Evolutionary conservation across 306 rosid genomes (phyloP).

Genomic region (Malus orientalis): DNA sequence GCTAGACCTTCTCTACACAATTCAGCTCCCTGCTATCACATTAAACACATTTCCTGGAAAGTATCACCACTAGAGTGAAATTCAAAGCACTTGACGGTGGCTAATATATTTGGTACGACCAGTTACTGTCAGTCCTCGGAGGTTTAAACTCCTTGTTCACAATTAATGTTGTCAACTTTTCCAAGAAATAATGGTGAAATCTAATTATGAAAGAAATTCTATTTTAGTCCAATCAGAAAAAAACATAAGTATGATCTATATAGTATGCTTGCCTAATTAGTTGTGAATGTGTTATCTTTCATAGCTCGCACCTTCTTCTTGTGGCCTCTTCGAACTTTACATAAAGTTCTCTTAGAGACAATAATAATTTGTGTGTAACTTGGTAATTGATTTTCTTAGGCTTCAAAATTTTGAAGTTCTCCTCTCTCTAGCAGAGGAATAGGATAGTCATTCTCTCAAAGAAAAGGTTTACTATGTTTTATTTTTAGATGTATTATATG

Average conservation of each 20-base stretch:
- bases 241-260: background rate
- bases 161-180: background rate
- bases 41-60: background rate
- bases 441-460: background rate
- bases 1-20: background rate
- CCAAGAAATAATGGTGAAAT: background rate
- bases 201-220: background rate
- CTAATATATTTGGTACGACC: background rate
- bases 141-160: background rate
- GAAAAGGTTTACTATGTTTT: background rate
- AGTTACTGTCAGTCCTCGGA: background rate
- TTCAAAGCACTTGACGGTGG: background rate
- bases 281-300: background rate
- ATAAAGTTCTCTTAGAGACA: background rate
- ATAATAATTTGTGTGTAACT: background rate
- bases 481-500: slow-evolving; percentile 7
- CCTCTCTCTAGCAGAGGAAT: background rate
- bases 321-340: background rate
- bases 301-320: background rate
- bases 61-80: background rate
- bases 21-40: background rate
- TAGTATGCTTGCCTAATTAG: background rate
- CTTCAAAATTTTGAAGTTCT: background rate
- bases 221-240: background rate
- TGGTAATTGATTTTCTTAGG: background rate